phyloP scores from a whole-genome alignment of 768 basidiomycete genomes.

The Serendipita sp. region DNA sequence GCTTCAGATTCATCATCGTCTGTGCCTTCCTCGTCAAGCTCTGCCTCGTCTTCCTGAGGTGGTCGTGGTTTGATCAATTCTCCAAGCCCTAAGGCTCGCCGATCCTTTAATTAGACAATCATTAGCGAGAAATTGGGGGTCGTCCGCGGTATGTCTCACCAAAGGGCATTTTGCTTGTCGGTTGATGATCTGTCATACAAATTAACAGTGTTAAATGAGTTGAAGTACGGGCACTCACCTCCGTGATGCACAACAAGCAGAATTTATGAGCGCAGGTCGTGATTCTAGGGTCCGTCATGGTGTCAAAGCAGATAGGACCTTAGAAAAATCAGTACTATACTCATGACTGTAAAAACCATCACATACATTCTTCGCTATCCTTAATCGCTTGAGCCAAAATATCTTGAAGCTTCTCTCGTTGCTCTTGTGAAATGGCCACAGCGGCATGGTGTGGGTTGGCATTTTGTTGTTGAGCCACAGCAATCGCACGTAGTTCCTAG shows the following conservation, averaged over 20 bases:
- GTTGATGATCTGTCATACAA: constrained; percentile 55
- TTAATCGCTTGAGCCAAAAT: constrained; percentile 53
- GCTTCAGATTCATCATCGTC: neutral
- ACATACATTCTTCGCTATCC: constrained; percentile 71
- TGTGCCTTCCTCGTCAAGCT: constrained; percentile 22
- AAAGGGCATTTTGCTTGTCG: constrained; percentile 71
- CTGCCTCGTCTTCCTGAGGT: constrained; percentile 26
- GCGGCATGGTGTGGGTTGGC: neutral
- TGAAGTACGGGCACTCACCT: constrained; percentile 5
- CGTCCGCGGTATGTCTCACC: constrained; percentile 28
- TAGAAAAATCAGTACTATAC: neutral
- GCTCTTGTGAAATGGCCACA: constrained; percentile 32
- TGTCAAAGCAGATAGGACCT: constrained; percentile 13
- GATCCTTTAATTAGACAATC: constrained; percentile 36
- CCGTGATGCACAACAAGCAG: constrained; percentile 39
- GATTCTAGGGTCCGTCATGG: constrained; percentile 43
- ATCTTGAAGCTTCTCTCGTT: constrained; percentile 40
- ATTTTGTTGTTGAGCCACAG: neutral
- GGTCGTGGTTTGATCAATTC: constrained; percentile 50
- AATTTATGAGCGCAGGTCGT: constrained; percentile 60
- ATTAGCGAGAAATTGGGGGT: neutral
- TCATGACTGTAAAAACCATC: neutral
- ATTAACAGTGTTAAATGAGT: constrained; percentile 7
- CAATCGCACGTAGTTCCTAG: neutral
- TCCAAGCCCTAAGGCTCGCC: constrained; percentile 36